phyloP scores from a whole-genome alignment of 495 filamentous ascomycete genomes.

The Penicillium manginii region DNA sequence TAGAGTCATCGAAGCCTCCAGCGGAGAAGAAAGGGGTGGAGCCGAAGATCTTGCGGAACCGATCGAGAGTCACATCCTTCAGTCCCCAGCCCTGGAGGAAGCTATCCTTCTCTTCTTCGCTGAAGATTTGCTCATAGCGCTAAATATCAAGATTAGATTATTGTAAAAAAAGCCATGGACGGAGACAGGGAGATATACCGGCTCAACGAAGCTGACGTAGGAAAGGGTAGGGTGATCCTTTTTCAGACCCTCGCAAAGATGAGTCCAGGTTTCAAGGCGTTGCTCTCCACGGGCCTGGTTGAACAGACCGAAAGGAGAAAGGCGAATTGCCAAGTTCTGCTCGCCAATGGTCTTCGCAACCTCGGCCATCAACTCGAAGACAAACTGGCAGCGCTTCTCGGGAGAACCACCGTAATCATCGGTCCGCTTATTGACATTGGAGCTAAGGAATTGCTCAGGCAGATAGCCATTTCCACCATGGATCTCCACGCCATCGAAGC shows the following conservation, averaged over 20 bases:
- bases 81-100: constrained; percentile 51
- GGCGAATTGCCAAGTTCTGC: constrained; percentile 42
- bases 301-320: constrained; percentile 55
- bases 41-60: constrained; percentile 50
- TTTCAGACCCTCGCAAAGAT: constrained; percentile 53
- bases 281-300: constrained; percentile 51
- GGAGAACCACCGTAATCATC: constrained; percentile 56
- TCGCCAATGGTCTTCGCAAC: constrained; percentile 30
- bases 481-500: constrained; percentile 62
- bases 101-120: constrained; percentile 46
- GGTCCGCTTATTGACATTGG: constrained; percentile 53
- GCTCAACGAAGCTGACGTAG: constrained; percentile 58
- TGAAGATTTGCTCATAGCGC: constrained; percentile 55
- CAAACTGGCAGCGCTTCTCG: constrained; percentile 54
- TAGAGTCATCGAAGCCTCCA: constrained; percentile 52
- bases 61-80: constrained; percentile 37
- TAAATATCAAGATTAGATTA: constrained; percentile 11
- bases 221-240: constrained; percentile 48
- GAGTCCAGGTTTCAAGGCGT: constrained; percentile 46
- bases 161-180: not conserved
- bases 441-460: constrained; percentile 55
- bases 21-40: constrained; percentile 52
- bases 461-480: constrained; percentile 61
- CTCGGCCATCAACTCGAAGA: constrained; percentile 47
- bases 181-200: constrained; percentile 33